Evolutionary conservation across 2,329 filamentous ascomycete species (phyloP).

Genomic region (Aspergillus novoparasiticus): DNA sequence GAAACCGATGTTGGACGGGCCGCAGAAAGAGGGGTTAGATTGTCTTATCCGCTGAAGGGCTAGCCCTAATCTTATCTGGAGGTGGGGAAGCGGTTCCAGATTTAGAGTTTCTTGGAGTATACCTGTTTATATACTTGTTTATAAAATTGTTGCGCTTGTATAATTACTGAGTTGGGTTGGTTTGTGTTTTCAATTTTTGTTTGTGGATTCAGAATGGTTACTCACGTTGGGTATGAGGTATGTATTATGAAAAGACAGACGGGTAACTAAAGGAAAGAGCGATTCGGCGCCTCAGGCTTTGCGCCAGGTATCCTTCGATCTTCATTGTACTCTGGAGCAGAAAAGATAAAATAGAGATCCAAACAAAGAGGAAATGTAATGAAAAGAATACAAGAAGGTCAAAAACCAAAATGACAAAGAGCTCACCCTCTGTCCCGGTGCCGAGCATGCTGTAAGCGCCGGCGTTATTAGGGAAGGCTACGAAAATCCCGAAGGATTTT

Average conservation of each 20-base stretch:
- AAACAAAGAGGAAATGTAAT: neutral
- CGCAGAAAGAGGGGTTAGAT: neutral
- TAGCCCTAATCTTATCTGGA: conserved; percentile 5
- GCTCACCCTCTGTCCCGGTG: neutral
- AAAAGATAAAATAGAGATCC: neutral
- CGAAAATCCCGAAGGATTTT: neutral
- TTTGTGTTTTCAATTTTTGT: neutral
- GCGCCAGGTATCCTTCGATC: neutral
- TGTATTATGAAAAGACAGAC: neutral
- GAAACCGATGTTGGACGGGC: neutral
- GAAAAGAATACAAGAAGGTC: too few relatives aligned
- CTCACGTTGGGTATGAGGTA: neutral
- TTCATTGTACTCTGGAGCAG: neutral
- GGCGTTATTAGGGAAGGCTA: neutral
- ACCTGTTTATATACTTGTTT: neutral
- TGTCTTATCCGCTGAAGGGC: neutral
- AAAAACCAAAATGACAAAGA: neutral
- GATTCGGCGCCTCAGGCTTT: neutral
- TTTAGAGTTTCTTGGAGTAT: neutral
- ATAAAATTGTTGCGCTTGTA: neutral
- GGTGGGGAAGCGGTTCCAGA: neutral
- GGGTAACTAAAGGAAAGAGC: neutral
- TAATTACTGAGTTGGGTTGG: too few relatives aligned
- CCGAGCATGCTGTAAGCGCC: too few relatives aligned
- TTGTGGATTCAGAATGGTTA: neutral